Evolutionary conservation across 306 rosid species (phyloP).

Genomic region (Cucurbita argyrosperma): DNA sequence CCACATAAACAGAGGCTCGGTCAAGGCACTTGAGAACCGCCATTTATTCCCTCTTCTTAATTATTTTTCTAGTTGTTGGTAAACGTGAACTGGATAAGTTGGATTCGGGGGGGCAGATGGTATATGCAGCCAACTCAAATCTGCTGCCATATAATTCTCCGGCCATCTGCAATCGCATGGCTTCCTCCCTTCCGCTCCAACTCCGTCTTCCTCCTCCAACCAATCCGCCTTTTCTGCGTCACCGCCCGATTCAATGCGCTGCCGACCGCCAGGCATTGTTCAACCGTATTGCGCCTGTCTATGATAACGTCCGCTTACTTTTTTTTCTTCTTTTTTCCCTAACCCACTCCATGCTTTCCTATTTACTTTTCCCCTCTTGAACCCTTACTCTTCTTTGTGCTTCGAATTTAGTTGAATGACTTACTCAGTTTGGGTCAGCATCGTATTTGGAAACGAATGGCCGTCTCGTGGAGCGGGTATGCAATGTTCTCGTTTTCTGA

Average conservation of each 20-base stretch:
- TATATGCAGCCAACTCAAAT: not conserved
- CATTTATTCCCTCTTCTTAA: no score
- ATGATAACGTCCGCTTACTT: slow-evolving; percentile 40
- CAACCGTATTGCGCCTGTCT: slow-evolving; percentile 78
- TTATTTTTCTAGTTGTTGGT: not conserved
- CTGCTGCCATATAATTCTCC: no score
- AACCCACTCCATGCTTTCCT: not conserved
- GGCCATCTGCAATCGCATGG: slow-evolving; percentile 3
- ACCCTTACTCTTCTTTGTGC: not conserved
- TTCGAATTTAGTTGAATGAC: slow-evolving; percentile 44
- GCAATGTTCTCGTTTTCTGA: not conserved
- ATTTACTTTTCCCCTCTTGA: not conserved
- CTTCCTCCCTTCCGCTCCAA: slow-evolving; percentile 5
- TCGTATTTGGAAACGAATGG: slow-evolving; percentile 84
- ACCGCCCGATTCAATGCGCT: slow-evolving; percentile 23
- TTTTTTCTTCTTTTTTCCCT: not conserved
- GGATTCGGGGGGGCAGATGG: not conserved
- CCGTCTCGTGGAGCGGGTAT: slow-evolving; percentile 74
- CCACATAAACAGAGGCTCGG: no score
- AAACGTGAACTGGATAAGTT: not conserved
- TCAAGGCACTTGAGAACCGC: no score
- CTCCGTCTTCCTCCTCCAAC: slow-evolving; percentile 11
- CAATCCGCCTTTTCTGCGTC: slow-evolving; percentile 16
- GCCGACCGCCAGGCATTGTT: slow-evolving; percentile 50
- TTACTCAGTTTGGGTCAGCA: slow-evolving; percentile 80